Evolutionary conservation across 2,329 filamentous ascomycete species (phyloP), one percentile per base, ranked within the genome.

Genomic region (Akanthomyces uredinophilus): DNA sequence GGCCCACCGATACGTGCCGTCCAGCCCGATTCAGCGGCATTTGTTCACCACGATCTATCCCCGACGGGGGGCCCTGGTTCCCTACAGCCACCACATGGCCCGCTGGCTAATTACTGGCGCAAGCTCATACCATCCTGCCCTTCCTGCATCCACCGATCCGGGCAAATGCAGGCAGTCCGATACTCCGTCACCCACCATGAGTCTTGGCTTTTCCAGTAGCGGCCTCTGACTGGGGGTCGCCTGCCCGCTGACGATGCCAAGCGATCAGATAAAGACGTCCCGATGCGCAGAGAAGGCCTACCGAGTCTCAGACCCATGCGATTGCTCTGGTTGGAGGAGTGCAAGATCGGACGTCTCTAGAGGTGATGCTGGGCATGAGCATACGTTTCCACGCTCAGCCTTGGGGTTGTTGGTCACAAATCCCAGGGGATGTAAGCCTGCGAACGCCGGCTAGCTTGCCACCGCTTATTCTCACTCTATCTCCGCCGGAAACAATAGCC

Each of bases 1-100:
- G 46, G 56, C 57, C 57, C 57, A 60, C 57, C 32, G 49, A 44
- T 52, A 16, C 16, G 57, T 60, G 57, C 57, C 57, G 57, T 60
- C 39, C 39, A 60, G 47, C 47, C 57, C 57, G 57, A 60, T 60
- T 50, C 49, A 51, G 56, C 27, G 37, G 49, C 37, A 44, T 37
- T 46, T 43, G 6, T 8, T 44, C 24, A 60, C 49, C 39, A 53
- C 41, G 20, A 46, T 22, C 56, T 44, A 58, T 58, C 44, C 43
- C 44, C 32, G 37, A 59, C 24, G 56, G 47, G 41, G 35, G 56
- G 14, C 49, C 54, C 57, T 29, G 24, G 37, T 46, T 22, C 27
- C 39, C 47, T 22, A 14, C 44, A 43, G 20, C 44, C 13, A 18
- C 50, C n/a, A 52, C n/a, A 37, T 29, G 27, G 50, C 50, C 32